Evolutionary conservation across 1,139 yeast species (phyloP).

Genomic region (Hansenula sp.): DNA sequence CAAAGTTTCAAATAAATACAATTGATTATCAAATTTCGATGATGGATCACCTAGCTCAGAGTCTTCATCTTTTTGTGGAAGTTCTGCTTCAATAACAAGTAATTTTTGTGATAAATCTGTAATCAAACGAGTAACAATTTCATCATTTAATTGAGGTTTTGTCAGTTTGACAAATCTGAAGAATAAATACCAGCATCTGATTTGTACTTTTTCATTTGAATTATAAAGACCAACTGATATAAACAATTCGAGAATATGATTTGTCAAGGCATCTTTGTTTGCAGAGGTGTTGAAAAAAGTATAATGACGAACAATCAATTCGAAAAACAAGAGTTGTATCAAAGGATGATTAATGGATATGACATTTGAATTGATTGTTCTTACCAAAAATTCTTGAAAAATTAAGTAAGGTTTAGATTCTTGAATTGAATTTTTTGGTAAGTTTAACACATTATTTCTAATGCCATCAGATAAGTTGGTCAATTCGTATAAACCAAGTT

Average conservation of each 20-base stretch:
- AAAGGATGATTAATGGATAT: slow-evolving; percentile 63
- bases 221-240: slow-evolving; percentile 82
- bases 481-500: slow-evolving; percentile 81
- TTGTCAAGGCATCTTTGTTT: slow-evolving; percentile 46
- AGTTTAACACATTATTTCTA: slow-evolving; percentile 64
- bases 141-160: slow-evolving; percentile 56
- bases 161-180: slow-evolving; percentile 77
- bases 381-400: slow-evolving; percentile 50
- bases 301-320: slow-evolving; percentile 77
- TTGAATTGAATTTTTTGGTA: slow-evolving; percentile 59
- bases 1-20: slow-evolving; percentile 77
- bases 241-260: slow-evolving; percentile 70
- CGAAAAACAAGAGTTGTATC: slow-evolving; percentile 78
- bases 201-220: slow-evolving; percentile 63
- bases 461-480: slow-evolving; percentile 76
- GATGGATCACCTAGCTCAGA: slow-evolving; percentile 52
- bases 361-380: slow-evolving; percentile 56
- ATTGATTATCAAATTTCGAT: slow-evolving; percentile 70
- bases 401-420: slow-evolving; percentile 58
- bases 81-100: slow-evolving; percentile 54
- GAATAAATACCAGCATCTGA: slow-evolving; percentile 87
- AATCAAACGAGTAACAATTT: slow-evolving; percentile 45
- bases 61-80: slow-evolving; percentile 42
- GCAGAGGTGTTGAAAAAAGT: slow-evolving; percentile 49
- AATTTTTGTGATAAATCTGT: slow-evolving; percentile 41